phyloP scores from a whole-genome alignment of 305 asterid species.

The Fraxinus xanthoxyloides region DNA sequence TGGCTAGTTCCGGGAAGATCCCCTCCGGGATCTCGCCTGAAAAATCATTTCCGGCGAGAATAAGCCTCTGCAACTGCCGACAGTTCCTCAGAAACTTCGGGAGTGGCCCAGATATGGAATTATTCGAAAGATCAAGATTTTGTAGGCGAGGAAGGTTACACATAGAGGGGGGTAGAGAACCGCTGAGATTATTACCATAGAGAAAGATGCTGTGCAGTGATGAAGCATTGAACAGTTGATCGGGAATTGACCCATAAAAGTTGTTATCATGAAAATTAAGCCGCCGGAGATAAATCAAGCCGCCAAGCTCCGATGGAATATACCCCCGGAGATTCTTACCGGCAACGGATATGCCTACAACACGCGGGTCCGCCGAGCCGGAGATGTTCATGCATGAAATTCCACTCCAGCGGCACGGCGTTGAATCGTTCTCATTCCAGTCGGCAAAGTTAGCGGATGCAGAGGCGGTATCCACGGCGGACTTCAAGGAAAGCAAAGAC shows the following conservation, averaged over 20 bases:
- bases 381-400: slow-evolving; percentile 78
- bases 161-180: slow-evolving; percentile 66
- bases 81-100: slow-evolving; percentile 69
- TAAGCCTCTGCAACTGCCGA: slow-evolving; percentile 73
- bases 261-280: slow-evolving; percentile 79
- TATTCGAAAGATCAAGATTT: slow-evolving; percentile 71
- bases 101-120: slow-evolving; percentile 66
- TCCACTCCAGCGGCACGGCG: slow-evolving; percentile 93
- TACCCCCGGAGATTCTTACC: slow-evolving; percentile 76
- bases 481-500: slow-evolving; percentile 72
- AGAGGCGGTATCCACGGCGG: slow-evolving; percentile 63
- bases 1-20: slow-evolving; percentile 79
- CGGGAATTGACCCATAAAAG: slow-evolving; percentile 80
- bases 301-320: slow-evolving; percentile 92
- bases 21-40: slow-evolving; percentile 72
- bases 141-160: slow-evolving; percentile 77
- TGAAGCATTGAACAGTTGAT: slow-evolving; percentile 83
- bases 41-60: slow-evolving; percentile 58
- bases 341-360: slow-evolving; percentile 69
- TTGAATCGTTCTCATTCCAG: slow-evolving; percentile 75
- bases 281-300: slow-evolving; percentile 74
- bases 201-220: slow-evolving; percentile 85
- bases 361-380: slow-evolving; percentile 60
- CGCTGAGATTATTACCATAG: slow-evolving; percentile 79
- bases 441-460: slow-evolving; percentile 47